A percentile compares a stretch with the other conserved stretches of the same genome.
Conservation (phyloP, 495 filamentous ascomycete species). For the Usnea hakonensis region DNA sequence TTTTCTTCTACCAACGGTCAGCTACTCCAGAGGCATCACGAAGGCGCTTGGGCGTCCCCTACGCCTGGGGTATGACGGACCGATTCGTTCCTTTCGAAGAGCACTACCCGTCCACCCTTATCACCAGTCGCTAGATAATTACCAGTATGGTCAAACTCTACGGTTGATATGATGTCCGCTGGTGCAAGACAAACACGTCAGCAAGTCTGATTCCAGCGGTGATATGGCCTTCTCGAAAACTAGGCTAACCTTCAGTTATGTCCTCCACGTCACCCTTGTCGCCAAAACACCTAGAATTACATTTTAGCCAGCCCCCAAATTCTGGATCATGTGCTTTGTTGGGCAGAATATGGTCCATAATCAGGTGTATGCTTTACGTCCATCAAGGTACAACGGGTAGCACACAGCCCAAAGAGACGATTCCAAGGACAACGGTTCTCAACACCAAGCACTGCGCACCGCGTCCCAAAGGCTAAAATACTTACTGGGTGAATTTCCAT, state of each 20-base stretch:
- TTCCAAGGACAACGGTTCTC: not conserved
- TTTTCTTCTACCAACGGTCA: conserved; percentile 78
- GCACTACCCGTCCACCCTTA: conserved; percentile 91
- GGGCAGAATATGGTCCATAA: not conserved
- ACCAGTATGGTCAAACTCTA: conserved; percentile 97
- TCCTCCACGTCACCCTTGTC: conserved; percentile 99
- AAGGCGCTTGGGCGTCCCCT: conserved; percentile 10
- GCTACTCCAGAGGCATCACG: conserved; percentile 11
- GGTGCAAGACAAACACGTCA: conserved; percentile 18
- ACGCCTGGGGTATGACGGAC: conserved; percentile 43
- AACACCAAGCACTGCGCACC: not conserved
- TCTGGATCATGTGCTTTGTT: not conserved
- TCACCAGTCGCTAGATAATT: conserved; percentile 98
- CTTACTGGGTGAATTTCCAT: conserved; percentile 99
- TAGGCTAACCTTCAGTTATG: conserved; percentile 86
- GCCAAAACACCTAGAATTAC: conserved; percentile 78
- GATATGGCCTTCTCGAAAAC: not conserved
- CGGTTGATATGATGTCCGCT: conserved; percentile 99
- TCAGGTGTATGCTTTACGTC: not conserved
- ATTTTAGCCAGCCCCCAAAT: conserved; percentile 20
- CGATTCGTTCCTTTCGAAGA: conserved; percentile 97
- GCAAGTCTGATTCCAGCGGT: not conserved
- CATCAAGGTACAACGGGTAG: not conserved
- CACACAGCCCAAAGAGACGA: not conserved
- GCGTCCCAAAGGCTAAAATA: conserved; percentile 25